Conservation (phyloP, 805 yeast genomes). For the Monosporozyma yasuniensis region DNA sequence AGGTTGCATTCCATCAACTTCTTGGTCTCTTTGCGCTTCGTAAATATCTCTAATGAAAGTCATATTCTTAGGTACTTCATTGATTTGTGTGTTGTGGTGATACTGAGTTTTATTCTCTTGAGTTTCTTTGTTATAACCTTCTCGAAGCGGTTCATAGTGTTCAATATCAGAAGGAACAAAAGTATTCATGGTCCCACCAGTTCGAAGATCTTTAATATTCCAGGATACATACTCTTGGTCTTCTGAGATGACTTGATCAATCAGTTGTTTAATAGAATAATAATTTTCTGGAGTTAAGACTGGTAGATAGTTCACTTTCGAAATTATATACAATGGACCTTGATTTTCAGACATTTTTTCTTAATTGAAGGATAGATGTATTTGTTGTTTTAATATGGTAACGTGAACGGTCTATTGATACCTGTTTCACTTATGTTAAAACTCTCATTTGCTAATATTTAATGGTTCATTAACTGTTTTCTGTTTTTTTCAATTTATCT, state of each 20-base stretch:
- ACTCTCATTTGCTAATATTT: not conserved
- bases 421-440: too few species aligned
- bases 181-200: constrained; percentile 27
- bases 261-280: constrained; percentile 25
- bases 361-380: not conserved
- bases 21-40: constrained; percentile 8
- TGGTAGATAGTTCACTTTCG: constrained; percentile 24
- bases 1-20: constrained; percentile 7
- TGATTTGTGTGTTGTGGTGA: constrained; percentile 12
- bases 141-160: not conserved
- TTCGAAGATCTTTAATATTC: constrained; percentile 25
- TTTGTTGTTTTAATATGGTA: not conserved
- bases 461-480: not conserved
- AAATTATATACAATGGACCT: constrained; percentile 27
- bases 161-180: constrained; percentile 8
- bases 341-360: too few species aligned
- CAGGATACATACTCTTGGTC: constrained; percentile 29
- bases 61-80: constrained; percentile 20
- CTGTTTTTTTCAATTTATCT: not conserved
- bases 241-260: constrained; percentile 27
- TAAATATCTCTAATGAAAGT: constrained; percentile 23
- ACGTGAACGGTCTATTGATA: too few species aligned
- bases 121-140: not conserved
- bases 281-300: constrained; percentile 23
- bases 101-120: not conserved